These are phyloP conservation scores for Punica granatum DNA, from an alignment of 345 rosid genomes.

Conservation along the genomic window DNA sequence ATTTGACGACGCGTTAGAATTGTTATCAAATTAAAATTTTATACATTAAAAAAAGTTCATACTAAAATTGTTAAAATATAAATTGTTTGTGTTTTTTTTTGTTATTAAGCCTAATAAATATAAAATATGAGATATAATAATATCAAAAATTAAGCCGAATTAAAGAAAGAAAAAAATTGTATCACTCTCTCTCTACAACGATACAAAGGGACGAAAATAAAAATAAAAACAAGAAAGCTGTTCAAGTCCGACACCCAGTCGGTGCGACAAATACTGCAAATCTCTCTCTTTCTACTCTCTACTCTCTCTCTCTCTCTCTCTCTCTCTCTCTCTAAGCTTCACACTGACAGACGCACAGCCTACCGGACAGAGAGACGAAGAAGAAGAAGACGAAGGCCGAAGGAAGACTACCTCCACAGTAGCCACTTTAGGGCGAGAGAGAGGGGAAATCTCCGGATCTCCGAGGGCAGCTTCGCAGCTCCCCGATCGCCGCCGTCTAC, in stretches of 20 bases:
- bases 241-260: conserved; percentile 39
- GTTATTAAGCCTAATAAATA: too few species aligned
- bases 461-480: background rate
- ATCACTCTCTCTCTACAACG: too few species aligned
- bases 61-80: too few species aligned
- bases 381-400: background rate
- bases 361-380: background rate
- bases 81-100: too few species aligned
- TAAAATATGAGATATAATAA: too few species aligned
- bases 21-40: too few species aligned
- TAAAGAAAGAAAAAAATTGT: too few species aligned
- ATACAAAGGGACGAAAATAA: accelerated
- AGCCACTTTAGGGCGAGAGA: background rate
- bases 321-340: conserved; percentile 8
- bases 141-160: too few species aligned
- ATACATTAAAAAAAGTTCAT: too few species aligned
- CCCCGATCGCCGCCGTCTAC: conserved; percentile 3
- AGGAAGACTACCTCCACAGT: background rate
- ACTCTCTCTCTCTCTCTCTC: too few species aligned
- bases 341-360: background rate
- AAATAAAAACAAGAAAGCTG: conserved; percentile 5
- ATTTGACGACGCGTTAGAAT: too few species aligned
- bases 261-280: conserved; percentile 14
- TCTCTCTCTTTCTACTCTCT: too few species aligned
- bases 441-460: background rate